Conservation (phyloP, 192 early-diverging fungal species). For the Spizellomyces sp. region DNA sequence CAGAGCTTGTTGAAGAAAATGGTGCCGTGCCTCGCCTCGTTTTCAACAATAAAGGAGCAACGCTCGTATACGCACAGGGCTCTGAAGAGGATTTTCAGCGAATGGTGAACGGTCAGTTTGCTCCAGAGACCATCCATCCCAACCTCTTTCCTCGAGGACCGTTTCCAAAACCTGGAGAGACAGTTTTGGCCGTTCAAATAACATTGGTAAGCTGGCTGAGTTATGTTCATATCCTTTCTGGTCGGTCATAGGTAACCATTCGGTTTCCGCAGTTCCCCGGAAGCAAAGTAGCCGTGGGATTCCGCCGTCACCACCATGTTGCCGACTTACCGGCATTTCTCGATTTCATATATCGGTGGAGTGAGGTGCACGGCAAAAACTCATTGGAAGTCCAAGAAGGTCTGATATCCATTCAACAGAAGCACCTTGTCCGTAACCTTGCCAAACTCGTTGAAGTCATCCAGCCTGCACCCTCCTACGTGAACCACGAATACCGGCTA, state of each 20-base stretch:
- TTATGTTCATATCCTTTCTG: no score
- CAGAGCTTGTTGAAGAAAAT: background rate
- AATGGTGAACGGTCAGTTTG: background rate
- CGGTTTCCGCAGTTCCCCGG: background rate
- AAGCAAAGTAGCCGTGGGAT: background rate
- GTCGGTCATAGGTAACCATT: no score
- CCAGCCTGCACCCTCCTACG: background rate
- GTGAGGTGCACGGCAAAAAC: background rate
- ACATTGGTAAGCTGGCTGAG: no score
- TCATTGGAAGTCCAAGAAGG: background rate
- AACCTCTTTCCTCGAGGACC: slow-evolving; percentile 2
- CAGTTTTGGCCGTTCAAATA: slow-evolving; percentile 8
- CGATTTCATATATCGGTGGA: slow-evolving; percentile 8
- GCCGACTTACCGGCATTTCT: slow-evolving; percentile 4
- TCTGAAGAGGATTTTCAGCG: background rate
- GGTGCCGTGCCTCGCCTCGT: background rate
- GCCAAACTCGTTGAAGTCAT: background rate
- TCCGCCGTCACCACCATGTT: slow-evolving; percentile 5
- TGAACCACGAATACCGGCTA: background rate
- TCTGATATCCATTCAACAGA: no score
- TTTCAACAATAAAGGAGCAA: background rate
- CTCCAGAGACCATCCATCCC: background rate
- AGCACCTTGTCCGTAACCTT: slow-evolving; percentile 5
- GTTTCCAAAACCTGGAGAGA: slow-evolving; percentile 2
- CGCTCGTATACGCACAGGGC: background rate